A percentile compares a stretch with the other conserved stretches of the same genome.
Evolutionary conservation across 2,329 filamentous ascomycete species (phyloP).

Genomic region (Colletotrichum theobromicola): DNA sequence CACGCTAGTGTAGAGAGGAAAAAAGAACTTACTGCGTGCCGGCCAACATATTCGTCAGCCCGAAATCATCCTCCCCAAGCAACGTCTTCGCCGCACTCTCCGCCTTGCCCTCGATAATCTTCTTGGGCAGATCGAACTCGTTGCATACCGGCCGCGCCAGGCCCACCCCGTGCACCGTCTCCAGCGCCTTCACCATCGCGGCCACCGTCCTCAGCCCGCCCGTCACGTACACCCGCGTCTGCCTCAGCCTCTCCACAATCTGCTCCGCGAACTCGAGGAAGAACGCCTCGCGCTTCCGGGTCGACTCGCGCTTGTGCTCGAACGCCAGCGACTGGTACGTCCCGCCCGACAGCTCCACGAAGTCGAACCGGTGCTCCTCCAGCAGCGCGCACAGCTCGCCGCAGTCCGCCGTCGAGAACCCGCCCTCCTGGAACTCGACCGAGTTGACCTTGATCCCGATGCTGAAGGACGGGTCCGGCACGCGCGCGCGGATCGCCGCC

Average conservation of each 20-base stretch:
- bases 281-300: conserved; percentile 61
- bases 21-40: conserved; percentile 33
- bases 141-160: conserved; percentile 46
- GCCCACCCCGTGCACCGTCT: conserved; percentile 64
- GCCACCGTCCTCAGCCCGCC: conserved; percentile 60
- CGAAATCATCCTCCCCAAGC: conserved; percentile 58
- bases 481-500: conserved; percentile 36
- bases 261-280: conserved; percentile 65
- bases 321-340: conserved; percentile 63
- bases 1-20: no score
- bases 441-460: conserved; percentile 64
- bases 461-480: conserved; percentile 41
- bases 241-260: conserved; percentile 47
- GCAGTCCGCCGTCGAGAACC: conserved; percentile 57
- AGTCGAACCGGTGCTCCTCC: conserved; percentile 55
- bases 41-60: conserved; percentile 29
- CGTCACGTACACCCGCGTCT: conserved; percentile 64
- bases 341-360: conserved; percentile 65
- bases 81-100: conserved; percentile 52
- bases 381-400: conserved; percentile 50
- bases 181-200: conserved; percentile 64
- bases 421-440: conserved; percentile 60
- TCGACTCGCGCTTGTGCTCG: conserved; percentile 56
- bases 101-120: conserved; percentile 39
- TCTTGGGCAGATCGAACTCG: conserved; percentile 34